Conservation (phyloP, 768 basidiomycete genomes). For the Holtermannia corniformis region DNA sequence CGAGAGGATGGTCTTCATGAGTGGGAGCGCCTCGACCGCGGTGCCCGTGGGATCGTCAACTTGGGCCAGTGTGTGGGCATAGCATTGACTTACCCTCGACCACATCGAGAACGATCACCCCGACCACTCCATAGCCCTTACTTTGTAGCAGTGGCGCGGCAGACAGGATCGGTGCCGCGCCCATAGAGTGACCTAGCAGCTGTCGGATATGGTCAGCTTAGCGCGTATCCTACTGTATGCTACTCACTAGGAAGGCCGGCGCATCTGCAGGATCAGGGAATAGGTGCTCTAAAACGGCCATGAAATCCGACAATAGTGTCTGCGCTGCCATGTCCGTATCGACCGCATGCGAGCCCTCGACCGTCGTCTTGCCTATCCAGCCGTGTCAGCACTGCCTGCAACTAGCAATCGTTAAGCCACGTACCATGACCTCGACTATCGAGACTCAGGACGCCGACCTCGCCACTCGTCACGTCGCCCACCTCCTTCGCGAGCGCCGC, state of each 20-base stretch:
- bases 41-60: no score
- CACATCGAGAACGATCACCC: conserved; percentile 80
- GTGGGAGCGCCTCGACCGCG: conserved; percentile 81
- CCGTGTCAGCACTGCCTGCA: not conserved
- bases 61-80: not conserved
- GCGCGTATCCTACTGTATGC: not conserved
- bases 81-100: conserved; percentile 57
- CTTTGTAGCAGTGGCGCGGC: conserved; percentile 59
- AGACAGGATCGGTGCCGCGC: conserved; percentile 75
- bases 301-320: conserved; percentile 62
- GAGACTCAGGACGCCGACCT: conserved; percentile 68
- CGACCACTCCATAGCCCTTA: conserved; percentile 56
- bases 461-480: conserved; percentile 51
- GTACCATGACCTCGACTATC: conserved; percentile 84
- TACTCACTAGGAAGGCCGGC: conserved; percentile 65
- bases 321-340: conserved; percentile 58
- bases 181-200: conserved; percentile 95
- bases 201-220: conserved; percentile 2
- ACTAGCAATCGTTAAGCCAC: no score
- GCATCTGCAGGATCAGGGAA: conserved; percentile 57
- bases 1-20: conserved; percentile 81
- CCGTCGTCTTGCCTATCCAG: conserved; percentile 56
- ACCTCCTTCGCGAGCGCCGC: conserved; percentile 83
- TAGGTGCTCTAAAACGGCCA: conserved; percentile 57
- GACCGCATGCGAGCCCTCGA: conserved; percentile 31